phyloP scores from a whole-genome alignment of 495 filamentous ascomycete genomes.

The Apodospora peruviana region DNA sequence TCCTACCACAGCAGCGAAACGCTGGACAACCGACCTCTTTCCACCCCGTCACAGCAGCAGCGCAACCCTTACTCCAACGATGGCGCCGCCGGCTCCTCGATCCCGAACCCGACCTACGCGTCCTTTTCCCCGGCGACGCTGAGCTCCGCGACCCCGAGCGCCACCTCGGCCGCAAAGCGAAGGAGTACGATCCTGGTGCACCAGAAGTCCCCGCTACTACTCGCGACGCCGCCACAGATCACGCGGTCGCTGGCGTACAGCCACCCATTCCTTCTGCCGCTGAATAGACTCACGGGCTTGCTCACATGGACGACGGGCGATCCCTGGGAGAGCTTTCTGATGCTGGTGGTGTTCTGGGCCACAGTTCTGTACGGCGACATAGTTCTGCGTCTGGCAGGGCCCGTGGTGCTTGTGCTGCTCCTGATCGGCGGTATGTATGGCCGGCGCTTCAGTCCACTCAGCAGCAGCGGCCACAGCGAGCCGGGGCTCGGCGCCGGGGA shows the following conservation, averaged over 20 bases:
- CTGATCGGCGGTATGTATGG: constrained; percentile 92
- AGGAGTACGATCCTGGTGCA: constrained; percentile 91
- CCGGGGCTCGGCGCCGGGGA: constrained; percentile 22
- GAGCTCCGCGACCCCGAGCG: constrained; percentile 43
- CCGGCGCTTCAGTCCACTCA: constrained; percentile 81
- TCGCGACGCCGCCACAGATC: constrained; percentile 89
- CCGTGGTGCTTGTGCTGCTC: constrained; percentile 68
- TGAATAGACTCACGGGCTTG: constrained; percentile 77
- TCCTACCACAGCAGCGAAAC: constrained; percentile 29
- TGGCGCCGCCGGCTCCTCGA: constrained; percentile 13
- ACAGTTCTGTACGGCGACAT: constrained; percentile 78
- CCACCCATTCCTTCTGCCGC: constrained; percentile 81
- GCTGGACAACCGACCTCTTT: constrained; percentile 19
- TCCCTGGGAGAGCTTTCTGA: constrained; percentile 92
- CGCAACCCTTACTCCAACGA: constrained; percentile 20
- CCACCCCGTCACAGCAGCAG: constrained; percentile 19
- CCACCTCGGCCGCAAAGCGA: constrained; percentile 64
- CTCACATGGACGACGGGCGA: constrained; percentile 91
- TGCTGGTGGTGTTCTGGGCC: constrained; percentile 81
- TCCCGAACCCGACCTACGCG: constrained; percentile 28
- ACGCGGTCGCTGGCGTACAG: constrained; percentile 90
- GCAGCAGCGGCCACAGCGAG: constrained; percentile 70
- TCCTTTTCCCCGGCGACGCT: constrained; percentile 77
- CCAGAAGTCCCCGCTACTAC: constrained; percentile 88
- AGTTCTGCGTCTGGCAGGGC: constrained; percentile 73